Conservation (phyloP, 768 basidiomycete species). For the Tricholoma matsutake region DNA sequence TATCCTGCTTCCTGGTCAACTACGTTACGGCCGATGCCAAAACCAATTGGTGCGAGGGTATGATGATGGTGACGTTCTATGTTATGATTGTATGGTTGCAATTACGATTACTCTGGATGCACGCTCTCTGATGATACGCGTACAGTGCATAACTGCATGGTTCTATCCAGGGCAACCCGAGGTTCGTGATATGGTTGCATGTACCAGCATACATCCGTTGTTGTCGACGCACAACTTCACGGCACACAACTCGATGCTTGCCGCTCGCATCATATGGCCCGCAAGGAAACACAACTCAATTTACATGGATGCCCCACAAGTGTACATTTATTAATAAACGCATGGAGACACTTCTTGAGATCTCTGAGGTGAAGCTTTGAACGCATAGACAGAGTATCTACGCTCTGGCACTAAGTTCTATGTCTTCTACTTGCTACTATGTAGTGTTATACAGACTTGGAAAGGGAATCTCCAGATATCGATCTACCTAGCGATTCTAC, state of each 20-base stretch:
- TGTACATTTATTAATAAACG: conserved; percentile 13
- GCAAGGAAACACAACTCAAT: background rate
- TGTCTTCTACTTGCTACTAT: conserved; percentile 3
- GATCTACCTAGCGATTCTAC: conserved; percentile 53
- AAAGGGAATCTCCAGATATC: conserved; percentile 40
- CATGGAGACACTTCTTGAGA: conserved; percentile 15
- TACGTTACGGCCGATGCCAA: conserved; percentile 74
- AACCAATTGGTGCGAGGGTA: conserved; percentile 76
- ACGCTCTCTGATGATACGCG: background rate
- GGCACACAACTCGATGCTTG: conserved; percentile 6
- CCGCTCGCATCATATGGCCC: background rate
- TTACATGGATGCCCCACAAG: background rate
- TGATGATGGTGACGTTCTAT: conserved; percentile 64
- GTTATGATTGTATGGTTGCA: conserved; percentile 49
- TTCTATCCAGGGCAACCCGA: conserved; percentile 36
- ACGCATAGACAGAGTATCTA: background rate
- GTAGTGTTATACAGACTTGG: conserved; percentile 5
- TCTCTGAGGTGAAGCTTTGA: conserved; percentile 12
- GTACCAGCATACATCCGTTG: conserved; percentile 14
- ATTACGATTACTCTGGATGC: background rate
- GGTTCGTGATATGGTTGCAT: conserved; percentile 25
- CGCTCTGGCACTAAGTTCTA: background rate
- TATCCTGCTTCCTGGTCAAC: conserved; percentile 69
- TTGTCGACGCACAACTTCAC: conserved; percentile 7
- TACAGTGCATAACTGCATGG: conserved; percentile 27